A percentile compares a stretch with the other conserved stretches of the same genome.
These are phyloP conservation scores for Lentinula lateritia DNA, from an alignment of 768 basidiomycete species.

Conservation along the genomic window DNA sequence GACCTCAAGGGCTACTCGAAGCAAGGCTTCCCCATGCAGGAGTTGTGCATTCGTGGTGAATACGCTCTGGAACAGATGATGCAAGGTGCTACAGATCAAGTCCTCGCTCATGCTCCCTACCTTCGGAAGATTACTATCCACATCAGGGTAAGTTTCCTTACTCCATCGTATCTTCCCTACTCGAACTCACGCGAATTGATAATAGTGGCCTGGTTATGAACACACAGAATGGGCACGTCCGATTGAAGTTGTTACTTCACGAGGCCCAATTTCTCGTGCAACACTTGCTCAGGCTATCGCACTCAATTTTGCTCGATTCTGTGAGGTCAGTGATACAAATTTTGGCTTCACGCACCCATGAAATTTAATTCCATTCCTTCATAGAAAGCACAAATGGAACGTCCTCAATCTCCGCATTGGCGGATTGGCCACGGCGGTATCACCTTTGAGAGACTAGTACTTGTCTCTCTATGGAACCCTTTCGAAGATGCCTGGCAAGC, in stretches of 20 bases:
- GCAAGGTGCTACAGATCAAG: constrained; percentile 30
- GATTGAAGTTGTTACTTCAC: constrained; percentile 26
- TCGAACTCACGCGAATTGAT: background rate
- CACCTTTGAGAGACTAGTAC: constrained; percentile 35
- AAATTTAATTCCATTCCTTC: background rate
- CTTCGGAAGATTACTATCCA: constrained; percentile 28
- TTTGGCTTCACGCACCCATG: background rate
- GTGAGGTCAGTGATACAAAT: constrained; percentile 25
- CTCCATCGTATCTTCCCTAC: background rate
- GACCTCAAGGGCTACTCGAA: constrained; percentile 34
- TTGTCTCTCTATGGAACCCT: constrained; percentile 35
- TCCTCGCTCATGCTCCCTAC: constrained; percentile 29
- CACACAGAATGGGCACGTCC: constrained; percentile 31
- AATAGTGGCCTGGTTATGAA: constrained; percentile 45
- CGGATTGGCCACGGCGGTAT: constrained; percentile 28
- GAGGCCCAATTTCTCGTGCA: constrained; percentile 38
- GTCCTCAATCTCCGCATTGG: constrained; percentile 24
- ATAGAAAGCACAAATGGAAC: constrained; percentile 25
- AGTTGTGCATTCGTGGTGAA: constrained; percentile 32
- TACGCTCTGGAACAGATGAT: constrained; percentile 31
- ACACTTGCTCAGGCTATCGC: constrained; percentile 34
- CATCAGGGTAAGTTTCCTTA: constrained; percentile 27
- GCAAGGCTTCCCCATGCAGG: constrained; percentile 43
- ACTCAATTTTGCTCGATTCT: constrained; percentile 27
- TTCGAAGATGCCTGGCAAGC: constrained; percentile 45